A percentile compares a stretch with the other conserved stretches of the same genome.
These are phyloP conservation scores for Emmonsia crescens DNA, from an alignment of 2,329 filamentous ascomycete genomes.

Conservation along the genomic window DNA sequence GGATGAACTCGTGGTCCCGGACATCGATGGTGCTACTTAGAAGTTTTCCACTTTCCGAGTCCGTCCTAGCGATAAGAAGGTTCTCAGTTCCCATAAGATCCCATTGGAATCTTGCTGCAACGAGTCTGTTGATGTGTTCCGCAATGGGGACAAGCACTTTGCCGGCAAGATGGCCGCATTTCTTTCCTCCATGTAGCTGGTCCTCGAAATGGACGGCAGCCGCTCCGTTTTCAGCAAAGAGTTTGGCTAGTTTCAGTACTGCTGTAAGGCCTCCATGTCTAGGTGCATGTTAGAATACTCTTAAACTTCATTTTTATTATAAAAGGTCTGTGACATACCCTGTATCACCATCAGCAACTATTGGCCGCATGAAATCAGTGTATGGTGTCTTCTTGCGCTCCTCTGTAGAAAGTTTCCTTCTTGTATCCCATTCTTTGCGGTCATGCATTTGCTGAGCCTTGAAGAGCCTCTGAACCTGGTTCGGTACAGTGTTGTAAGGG, in stretches of 20 bases:
- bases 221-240: conserved; percentile 94
- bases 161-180: conserved; percentile 91
- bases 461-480: conserved; percentile 90
- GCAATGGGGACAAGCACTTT: conserved; percentile 90
- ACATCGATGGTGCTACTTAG: conserved; percentile 86
- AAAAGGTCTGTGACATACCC: conserved; percentile 38
- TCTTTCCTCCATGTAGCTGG: conserved; percentile 95
- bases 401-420: conserved; percentile 64
- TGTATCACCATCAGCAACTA: conserved; percentile 92
- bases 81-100: conserved; percentile 96
- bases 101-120: conserved; percentile 92
- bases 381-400: conserved; percentile 70
- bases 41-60: conserved; percentile 86
- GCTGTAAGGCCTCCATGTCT: conserved; percentile 84
- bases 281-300: background rate
- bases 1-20: conserved; percentile 93
- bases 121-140: conserved; percentile 92
- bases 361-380: conserved; percentile 83
- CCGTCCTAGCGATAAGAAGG: conserved; percentile 85
- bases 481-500: conserved; percentile 96
- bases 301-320: background rate
- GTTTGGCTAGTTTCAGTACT: conserved; percentile 89
- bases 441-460: conserved; percentile 97
- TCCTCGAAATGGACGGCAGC: conserved; percentile 97
- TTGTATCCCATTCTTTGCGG: conserved; percentile 81